Evolutionary conservation across 164 flowering plant species (phyloP).

Genomic region (Berberis thunbergii): DNA sequence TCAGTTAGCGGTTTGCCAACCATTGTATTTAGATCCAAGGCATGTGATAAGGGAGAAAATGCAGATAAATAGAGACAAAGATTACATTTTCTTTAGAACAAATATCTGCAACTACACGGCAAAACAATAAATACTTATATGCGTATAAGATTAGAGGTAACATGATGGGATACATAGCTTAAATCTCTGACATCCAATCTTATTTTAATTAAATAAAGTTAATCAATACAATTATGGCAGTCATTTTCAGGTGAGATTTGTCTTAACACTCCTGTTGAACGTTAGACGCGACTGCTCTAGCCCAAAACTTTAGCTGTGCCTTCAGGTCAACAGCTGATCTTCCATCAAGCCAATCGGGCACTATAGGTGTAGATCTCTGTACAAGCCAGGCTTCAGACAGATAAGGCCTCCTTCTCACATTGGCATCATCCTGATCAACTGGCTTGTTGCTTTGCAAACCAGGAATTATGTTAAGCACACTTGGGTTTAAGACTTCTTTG

Average conservation of each 20-base stretch:
- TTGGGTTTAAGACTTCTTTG: conserved; percentile 30
- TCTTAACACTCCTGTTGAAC: conserved; percentile 26
- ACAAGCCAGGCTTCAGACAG: conserved; percentile 54
- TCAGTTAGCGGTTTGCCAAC: no score
- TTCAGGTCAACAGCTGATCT: conserved; percentile 52
- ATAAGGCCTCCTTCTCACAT: conserved; percentile 31
- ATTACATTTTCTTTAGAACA: not conserved
- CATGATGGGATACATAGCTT: not conserved
- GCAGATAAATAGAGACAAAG: not conserved
- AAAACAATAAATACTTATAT: not conserved
- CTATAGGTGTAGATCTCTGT: conserved; percentile 25
- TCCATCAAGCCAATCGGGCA: conserved; percentile 29
- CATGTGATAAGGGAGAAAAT: no score
- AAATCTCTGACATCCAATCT: not conserved
- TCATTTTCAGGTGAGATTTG: conserved; percentile 2
- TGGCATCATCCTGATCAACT: conserved; percentile 8
- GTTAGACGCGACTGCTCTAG: conserved; percentile 72
- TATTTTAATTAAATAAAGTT: conserved; percentile 8
- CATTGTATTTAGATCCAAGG: no score
- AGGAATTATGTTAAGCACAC: conserved; percentile 35
- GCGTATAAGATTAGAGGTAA: not conserved
- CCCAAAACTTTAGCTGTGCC: conserved; percentile 76
- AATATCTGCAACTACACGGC: not conserved
- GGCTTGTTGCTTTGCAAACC: conserved; percentile 38
- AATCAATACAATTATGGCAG: conserved; percentile 1